Evolutionary conservation across 371 early-diverging fungal genomes (phyloP), one percentile per base, ranked within the genome.

Genomic region (Mycotypha africana): DNA sequence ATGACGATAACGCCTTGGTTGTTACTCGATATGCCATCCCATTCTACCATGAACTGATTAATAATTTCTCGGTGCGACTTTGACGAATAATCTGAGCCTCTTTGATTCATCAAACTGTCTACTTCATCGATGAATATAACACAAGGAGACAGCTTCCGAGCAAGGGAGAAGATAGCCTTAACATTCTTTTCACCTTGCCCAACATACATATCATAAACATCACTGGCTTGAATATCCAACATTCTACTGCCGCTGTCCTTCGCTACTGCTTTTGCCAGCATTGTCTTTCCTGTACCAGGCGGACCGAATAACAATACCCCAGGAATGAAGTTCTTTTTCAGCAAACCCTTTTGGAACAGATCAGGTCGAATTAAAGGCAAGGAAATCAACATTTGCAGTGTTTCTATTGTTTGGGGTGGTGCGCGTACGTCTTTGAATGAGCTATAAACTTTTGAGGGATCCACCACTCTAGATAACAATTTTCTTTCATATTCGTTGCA

Each of bases 101-200:
- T 84, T 10, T 92, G 80, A 12, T 84, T 81, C 73, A 99, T 88
- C 20, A 99, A 64, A 25, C 97, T 89, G 56, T 99, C 99, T 1
- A 98, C 90, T 62, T 99, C 99, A 66, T 99, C 99, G 47, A 99
- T 76, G 56, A 99, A 99, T 14, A 99, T 85, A 8, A 99, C 97
- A 59, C 97, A 91, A 1, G 99, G 99, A 10, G 89, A 70, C 5
- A 96, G 67, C 55, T 96, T 95, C 45, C 98, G 76, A 5, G 99
- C 99, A 34, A 97, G 77, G 33, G 94, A 89, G 62, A 99, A 99
- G 10, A 97, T 77, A 0, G 98, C 98, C 48, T 78, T 75, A 16
- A 93, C 92, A 43, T 95, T 92, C 65, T 95, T 97, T 65, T 99
- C 99, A 32, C 96, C 93, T 62, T 99, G 99, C 22, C 99, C 99